A percentile compares a stretch with the other conserved stretches of the same genome.
Conservation (phyloP, 2,329 filamentous ascomycete species). For the Penicillium thymicola region DNA sequence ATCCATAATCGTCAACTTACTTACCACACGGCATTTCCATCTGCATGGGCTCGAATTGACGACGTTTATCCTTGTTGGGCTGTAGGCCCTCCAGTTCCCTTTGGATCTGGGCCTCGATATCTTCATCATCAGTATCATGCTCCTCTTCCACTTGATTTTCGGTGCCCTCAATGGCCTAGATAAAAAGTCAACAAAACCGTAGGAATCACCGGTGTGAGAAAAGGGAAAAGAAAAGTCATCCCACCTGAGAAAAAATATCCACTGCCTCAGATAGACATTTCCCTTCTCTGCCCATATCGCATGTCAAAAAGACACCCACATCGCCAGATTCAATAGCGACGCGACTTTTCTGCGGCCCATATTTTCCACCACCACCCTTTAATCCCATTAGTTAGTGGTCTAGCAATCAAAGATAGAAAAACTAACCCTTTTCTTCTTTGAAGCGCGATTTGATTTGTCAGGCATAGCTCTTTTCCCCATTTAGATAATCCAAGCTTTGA, state of each 20-base stretch:
- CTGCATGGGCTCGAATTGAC: conserved; percentile 52
- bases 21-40: conserved; percentile 51
- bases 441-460: conserved; percentile 18
- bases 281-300: conserved; percentile 58
- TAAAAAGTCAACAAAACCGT: conserved; percentile 4
- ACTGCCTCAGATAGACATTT: conserved; percentile 58
- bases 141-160: conserved; percentile 19
- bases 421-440: conserved; percentile 37
- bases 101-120: conserved; percentile 60
- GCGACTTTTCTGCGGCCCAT: conserved; percentile 28
- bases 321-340: conserved; percentile 48
- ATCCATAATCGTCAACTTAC: conserved; percentile 19
- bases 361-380: conserved; percentile 31
- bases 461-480: conserved; percentile 34
- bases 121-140: conserved; percentile 42
- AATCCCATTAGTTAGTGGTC: conserved; percentile 1
- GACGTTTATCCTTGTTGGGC: conserved; percentile 44
- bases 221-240: conserved; percentile 8
- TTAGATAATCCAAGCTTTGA: conserved; percentile 1
- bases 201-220: too few relatives aligned
- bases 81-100: conserved; percentile 56
- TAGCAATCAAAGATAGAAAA: background rate
- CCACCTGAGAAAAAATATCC: conserved; percentile 56
- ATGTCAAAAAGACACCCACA: conserved; percentile 62
- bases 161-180: conserved; percentile 14